Conservation (phyloP, 2,329 filamentous ascomycete species). For the Colletotrichum theobromicola region DNA sequence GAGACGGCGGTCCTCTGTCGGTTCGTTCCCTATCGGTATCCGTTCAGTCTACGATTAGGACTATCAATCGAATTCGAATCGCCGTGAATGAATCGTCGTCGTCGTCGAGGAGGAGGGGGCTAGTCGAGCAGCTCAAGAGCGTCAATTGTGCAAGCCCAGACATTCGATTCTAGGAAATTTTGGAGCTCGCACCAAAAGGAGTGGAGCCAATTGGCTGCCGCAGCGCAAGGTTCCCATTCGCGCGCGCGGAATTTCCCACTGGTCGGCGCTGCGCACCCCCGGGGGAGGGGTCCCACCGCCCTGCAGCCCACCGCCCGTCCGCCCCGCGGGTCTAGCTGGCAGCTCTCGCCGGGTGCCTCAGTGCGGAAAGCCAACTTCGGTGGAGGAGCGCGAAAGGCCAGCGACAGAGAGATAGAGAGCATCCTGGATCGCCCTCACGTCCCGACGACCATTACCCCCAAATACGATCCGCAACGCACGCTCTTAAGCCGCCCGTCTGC, state of each 20-base stretch:
- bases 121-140: not conserved
- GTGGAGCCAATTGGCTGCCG: not conserved
- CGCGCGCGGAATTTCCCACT: slow-evolving; percentile 17
- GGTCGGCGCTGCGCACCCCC: not conserved
- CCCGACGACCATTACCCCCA: not conserved
- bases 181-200: slow-evolving; percentile 1
- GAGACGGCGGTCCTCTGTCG: not conserved
- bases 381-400: not conserved
- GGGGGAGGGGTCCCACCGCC: not conserved
- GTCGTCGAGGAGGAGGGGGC: not conserved
- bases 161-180: slow-evolving; percentile 15
- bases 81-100: not conserved
- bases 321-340: not conserved
- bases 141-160: not conserved
- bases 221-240: not conserved
- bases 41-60: too few relatives aligned
- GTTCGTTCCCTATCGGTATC: not conserved
- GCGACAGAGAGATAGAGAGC: not conserved
- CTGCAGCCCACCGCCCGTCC: not conserved
- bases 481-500: not conserved
- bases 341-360: not conserved
- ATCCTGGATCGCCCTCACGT: not conserved
- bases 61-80: not conserved
- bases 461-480: not conserved
- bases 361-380: not conserved